A percentile compares a stretch with the other conserved stretches of the same genome.
Conservation (phyloP, 2,329 filamentous ascomycete species). For the Pestalotiopsis sp. region DNA sequence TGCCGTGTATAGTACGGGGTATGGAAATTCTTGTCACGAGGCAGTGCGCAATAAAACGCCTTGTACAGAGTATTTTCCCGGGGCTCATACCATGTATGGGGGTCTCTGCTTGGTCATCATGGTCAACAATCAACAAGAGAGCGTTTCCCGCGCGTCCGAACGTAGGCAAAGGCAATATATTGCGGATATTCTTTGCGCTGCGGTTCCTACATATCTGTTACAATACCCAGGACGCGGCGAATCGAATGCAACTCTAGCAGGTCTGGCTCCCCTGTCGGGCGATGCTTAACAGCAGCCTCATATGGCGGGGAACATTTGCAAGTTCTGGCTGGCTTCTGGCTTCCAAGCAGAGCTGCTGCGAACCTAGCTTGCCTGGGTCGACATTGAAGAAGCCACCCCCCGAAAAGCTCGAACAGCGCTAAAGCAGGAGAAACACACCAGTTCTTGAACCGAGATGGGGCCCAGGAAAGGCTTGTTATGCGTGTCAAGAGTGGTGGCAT, state of each 20-base stretch:
- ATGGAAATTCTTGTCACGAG: background rate
- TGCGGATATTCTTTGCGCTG: background rate
- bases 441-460: slow-evolving; percentile 4
- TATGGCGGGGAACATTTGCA: slow-evolving; percentile 8
- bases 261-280: background rate
- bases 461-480: background rate
- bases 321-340: background rate
- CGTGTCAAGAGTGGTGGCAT: background rate
- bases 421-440: slow-evolving; percentile 15
- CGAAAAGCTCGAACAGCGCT: slow-evolving; percentile 13
- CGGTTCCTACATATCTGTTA: slow-evolving; percentile 9
- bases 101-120: background rate
- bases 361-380: background rate
- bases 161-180: background rate
- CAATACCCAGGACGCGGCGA: background rate
- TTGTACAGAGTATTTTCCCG: background rate
- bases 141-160: slow-evolving; percentile 2
- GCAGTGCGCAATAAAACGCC: background rate
- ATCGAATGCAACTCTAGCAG: slow-evolving; percentile 6
- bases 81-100: background rate
- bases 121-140: background rate
- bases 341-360: no score
- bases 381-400: background rate
- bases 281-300: slow-evolving; percentile 13
- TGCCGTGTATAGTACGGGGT: background rate